phyloP scores from a whole-genome alignment of 148 eudicot species.

The Tetragonia tetragonoides region DNA sequence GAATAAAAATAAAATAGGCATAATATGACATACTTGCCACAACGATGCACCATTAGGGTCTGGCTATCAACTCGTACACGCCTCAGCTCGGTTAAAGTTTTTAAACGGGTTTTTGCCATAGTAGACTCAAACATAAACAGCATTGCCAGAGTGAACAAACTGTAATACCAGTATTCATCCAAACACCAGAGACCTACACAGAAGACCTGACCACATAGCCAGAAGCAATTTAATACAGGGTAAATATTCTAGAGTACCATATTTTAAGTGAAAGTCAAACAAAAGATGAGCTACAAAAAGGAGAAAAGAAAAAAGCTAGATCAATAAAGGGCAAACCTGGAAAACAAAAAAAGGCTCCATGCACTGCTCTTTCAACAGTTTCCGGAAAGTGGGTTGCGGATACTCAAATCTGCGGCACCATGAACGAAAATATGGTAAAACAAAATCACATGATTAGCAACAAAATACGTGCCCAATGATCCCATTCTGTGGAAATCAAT shows the following conservation, averaged over 20 bases:
- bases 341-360: conserved; percentile 99
- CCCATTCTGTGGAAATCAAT: not conserved
- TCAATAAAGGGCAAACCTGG: conserved; percentile 60
- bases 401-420: conserved; percentile 75
- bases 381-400: conserved; percentile 97
- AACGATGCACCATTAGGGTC: conserved; percentile 83
- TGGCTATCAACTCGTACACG: conserved; percentile 93
- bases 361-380: conserved; percentile 93
- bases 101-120: conserved; percentile 94
- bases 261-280: not conserved
- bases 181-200: conserved; percentile 99
- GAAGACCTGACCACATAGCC: conserved; percentile 60
- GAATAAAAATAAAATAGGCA: conserved; percentile 6
- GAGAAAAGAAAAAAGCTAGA: not conserved
- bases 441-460: not conserved
- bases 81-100: conserved; percentile 96
- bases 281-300: not conserved
- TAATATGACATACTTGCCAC: conserved; percentile 77
- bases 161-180: conserved; percentile 97
- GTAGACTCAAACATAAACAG: conserved; percentile 97
- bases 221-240: not conserved
- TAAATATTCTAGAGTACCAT: not conserved
- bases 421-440: conserved; percentile 15
- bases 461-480: not conserved
- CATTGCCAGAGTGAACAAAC: conserved; percentile 92